Percentiles rank a stretch among this genome's conserved stretches.
phyloP scores from a whole-genome alignment of 306 rosid genomes.

The Comarum palustre region DNA sequence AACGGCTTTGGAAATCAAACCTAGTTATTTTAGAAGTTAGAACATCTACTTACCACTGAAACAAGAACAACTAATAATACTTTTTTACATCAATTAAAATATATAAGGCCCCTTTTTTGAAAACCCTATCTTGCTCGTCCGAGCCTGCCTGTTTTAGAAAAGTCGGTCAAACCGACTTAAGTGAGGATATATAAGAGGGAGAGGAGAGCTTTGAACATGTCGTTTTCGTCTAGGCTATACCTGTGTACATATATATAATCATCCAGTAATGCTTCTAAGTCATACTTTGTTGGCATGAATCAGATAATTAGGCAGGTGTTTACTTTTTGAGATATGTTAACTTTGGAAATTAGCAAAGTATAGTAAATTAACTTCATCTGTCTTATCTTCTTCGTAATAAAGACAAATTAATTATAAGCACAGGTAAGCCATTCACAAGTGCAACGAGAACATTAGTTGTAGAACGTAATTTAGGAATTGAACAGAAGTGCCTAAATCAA shows the following conservation, averaged over 20 bases:
- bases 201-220: not conserved
- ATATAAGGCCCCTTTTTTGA: too few relatives aligned
- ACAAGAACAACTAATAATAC: too few relatives aligned
- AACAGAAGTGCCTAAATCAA: not conserved
- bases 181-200: too few relatives aligned
- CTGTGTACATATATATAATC: not conserved
- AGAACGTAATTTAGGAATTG: not conserved
- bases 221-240: not conserved
- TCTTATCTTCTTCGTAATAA: constrained; percentile 3
- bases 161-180: too few relatives aligned
- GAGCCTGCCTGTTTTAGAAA: too few relatives aligned
- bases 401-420: not conserved
- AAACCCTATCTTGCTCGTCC: too few relatives aligned
- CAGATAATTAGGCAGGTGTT: not conserved
- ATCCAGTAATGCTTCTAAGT: not conserved
- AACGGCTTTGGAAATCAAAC: too few relatives aligned
- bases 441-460: too few relatives aligned
- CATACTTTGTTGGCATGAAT: constrained; percentile 1
- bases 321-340: not conserved
- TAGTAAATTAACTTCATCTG: not conserved
- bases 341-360: not conserved
- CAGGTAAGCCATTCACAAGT: not conserved
- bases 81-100: too few relatives aligned
- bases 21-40: too few relatives aligned
- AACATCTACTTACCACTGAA: too few relatives aligned